These are phyloP conservation scores for Epichloe baconii DNA, from an alignment of 2,329 filamentous ascomycete species.

Conservation along the genomic window DNA sequence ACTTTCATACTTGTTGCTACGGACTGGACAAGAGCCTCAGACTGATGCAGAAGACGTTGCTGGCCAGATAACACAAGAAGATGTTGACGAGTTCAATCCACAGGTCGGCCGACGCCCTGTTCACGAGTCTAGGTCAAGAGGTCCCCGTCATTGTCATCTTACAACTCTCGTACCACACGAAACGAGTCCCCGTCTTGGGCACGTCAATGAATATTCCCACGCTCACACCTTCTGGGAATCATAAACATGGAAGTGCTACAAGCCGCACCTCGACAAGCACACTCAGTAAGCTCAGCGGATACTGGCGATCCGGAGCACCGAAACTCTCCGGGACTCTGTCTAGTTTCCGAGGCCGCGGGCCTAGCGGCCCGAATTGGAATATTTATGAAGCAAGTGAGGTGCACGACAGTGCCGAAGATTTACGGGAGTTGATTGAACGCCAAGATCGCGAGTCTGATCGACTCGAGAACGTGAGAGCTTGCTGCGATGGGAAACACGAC, in stretches of 20 bases:
- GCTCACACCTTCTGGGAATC: slow-evolving; percentile 35
- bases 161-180: slow-evolving; percentile 60
- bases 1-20: slow-evolving; percentile 78
- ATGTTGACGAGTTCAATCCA: slow-evolving; percentile 74
- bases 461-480: slow-evolving; percentile 90
- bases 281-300: slow-evolving; percentile 45
- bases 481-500: slow-evolving; percentile 91
- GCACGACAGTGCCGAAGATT: slow-evolving; percentile 70
- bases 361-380: slow-evolving; percentile 28
- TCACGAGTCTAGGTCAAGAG: slow-evolving; percentile 34
- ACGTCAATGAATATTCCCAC: slow-evolving; percentile 42
- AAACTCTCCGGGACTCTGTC: slow-evolving; percentile 36
- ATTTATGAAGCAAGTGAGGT: slow-evolving; percentile 51
- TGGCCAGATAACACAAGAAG: slow-evolving; percentile 44
- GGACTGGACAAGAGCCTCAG: slow-evolving; percentile 53
- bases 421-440: slow-evolving; percentile 65
- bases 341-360: slow-evolving; percentile 39
- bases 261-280: slow-evolving; percentile 30
- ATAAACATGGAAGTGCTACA: slow-evolving; percentile 17
- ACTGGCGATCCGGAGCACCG: slow-evolving; percentile 38
- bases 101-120: slow-evolving; percentile 26
- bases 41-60: slow-evolving; percentile 47
- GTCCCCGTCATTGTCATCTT: slow-evolving; percentile 61
- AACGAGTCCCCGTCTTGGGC: slow-evolving; percentile 44
- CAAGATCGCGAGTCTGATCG: slow-evolving; percentile 65